Evolutionary conservation across 352 stramenopile genomes (phyloP), one percentile per base, ranked within the genome.

Genomic region (Globisporangium canariense): DNA sequence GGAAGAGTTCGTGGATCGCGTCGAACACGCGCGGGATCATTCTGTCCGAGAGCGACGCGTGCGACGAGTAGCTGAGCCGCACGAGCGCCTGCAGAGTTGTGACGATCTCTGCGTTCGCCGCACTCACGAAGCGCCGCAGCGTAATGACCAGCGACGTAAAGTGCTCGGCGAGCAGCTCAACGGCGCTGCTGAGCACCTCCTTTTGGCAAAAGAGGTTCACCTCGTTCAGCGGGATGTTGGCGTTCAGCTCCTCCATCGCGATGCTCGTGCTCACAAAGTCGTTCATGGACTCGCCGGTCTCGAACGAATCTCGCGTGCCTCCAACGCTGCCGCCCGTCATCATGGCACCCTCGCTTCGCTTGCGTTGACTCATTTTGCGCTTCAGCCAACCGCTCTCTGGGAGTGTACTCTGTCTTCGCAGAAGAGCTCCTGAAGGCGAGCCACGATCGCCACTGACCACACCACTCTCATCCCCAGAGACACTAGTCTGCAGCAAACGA

Each of bases 191-290:
- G 32, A 86, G 68, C 3, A 78, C 62, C 38, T 76, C 65, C 47
- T 62, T 58, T 65, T 84, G 64, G 34, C 56, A 71, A 30, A 66
- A 66, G 16, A 71, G 61, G 49, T 64, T 79, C 3, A 81, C 68
- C 36, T 78, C 78, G 5, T 76, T 72, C 13, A 88, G 59, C 40
- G 62, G 67, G 5, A 86, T 58, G 32, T 88, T 88, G 4, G 76
- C 70, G 55, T 88, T 88, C 16, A 88, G 62, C 60, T 88, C 78
- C 45, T 88, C 78, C 68, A 88, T 82, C 6, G 78, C 78, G 20
- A 75, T 58, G 13, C 49, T 55, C 10, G 76, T 77, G 41, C 66
- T 79, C 18, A 84, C 46, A 25, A 66, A 68, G 43, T 85, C 78
- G 61, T 87, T 85, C 73, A 87, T 79, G 13, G 73, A 77, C 25